Evolutionary conservation across 2,329 filamentous ascomycete genomes (phyloP).

Genomic region (Exophiala spinifera): DNA sequence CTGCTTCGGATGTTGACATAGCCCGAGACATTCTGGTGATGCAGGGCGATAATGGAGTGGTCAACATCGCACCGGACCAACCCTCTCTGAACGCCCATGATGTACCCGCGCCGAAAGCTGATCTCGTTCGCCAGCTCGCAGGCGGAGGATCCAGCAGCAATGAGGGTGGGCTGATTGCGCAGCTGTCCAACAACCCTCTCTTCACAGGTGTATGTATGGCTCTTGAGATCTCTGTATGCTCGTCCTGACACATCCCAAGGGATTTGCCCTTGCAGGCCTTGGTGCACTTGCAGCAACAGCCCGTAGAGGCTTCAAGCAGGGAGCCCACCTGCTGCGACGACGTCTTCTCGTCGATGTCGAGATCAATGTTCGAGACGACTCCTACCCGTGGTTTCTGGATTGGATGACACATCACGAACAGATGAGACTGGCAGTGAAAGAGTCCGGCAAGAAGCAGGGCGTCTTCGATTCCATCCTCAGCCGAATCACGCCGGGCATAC

Average conservation of each 20-base stretch:
- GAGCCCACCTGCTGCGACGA: slow-evolving; percentile 70
- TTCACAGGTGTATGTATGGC: slow-evolving; percentile 46
- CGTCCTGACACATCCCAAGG: slow-evolving; percentile 41
- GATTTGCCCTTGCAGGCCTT: slow-evolving; percentile 86
- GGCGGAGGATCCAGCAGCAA: slow-evolving; percentile 23
- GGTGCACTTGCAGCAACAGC: slow-evolving; percentile 78
- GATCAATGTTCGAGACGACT: slow-evolving; percentile 88
- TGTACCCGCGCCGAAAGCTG: slow-evolving; percentile 17
- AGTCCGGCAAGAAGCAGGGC: slow-evolving; percentile 39
- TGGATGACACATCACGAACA: slow-evolving; percentile 87
- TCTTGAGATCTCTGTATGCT: not conserved
- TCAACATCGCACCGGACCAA: slow-evolving; percentile 11
- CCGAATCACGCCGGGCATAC: slow-evolving; percentile 58
- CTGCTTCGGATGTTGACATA: not conserved
- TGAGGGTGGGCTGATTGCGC: slow-evolving; percentile 43
- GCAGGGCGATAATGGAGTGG: slow-evolving; percentile 25
- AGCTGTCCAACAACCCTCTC: slow-evolving; percentile 48
- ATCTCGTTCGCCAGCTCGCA: slow-evolving; percentile 24
- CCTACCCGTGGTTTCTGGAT: slow-evolving; percentile 89
- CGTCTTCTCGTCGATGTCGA: slow-evolving; percentile 93
- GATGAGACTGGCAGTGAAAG: slow-evolving; percentile 48
- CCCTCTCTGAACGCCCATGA: slow-evolving; percentile 10
- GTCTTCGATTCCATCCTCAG: slow-evolving; percentile 54
- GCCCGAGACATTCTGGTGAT: slow-evolving; percentile 11
- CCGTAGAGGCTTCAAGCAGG: slow-evolving; percentile 70